Base-by-base conservation (phyloP, 306 rosid species). In the Begonia peltatifolia region DNA sequence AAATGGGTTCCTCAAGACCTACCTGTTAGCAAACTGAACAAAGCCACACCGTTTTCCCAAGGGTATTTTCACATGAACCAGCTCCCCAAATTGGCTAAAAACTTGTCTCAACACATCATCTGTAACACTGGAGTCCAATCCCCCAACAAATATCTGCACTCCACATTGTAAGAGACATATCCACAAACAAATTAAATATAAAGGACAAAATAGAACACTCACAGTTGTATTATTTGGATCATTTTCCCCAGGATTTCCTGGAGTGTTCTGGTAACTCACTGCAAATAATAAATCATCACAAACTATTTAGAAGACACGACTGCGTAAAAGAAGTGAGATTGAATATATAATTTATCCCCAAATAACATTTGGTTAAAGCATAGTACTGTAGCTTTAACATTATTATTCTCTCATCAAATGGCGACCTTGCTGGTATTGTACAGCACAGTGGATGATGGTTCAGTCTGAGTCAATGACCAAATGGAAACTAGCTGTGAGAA, bases 191-290 rank as follows among this genome's bases (percentile, higher is more conserved):
- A 47, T 53, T 41, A 52, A 67, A 62, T 38, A 12, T 52, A 43
- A 50, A 55, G 41, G 50, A 67, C 58, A 20, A 12, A 54, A 43
- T 47, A 20, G 56, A 23, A 63, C 52, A 80, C 87, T 55, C 78
- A 81, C 87, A 30, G 87, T 81, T 46, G 84, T 81, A 59, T 81
- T 81, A 65, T 63, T 81, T 54, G 81, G 87, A 64, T 81, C 87
- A 66, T 61, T 61, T 74, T 81, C 87, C 59, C 80, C 78, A 17
- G 70, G 81, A 44, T 58, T 62, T 63, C 84, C 87, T 63, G 68
- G 76, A 49, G 73, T 18, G 62, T 55, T 80, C 65, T 75, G 71
- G 64, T 77, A 81, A 11, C 75, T 46, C 61, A 72, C 87, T 81
- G 84, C 76, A 74, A 5, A 30, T 5, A 30, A 30, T 30, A 30